Conservation (phyloP, 495 filamentous ascomycete species). For the Aspergillus nidulans region DNA sequence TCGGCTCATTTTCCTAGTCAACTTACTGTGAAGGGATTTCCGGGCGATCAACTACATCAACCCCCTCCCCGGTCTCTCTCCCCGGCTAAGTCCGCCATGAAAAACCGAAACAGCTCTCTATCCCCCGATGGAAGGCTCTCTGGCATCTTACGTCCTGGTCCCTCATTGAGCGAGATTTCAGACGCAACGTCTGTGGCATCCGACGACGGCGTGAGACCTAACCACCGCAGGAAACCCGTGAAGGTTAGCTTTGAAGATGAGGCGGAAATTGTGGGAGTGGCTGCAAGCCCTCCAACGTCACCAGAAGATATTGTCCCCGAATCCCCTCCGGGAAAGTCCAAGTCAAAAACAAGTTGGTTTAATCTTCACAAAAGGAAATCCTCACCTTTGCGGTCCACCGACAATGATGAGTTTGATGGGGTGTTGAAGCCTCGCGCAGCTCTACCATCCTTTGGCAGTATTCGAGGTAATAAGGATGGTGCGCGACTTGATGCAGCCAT, state of each 20-base stretch:
- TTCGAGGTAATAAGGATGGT: slow-evolving; percentile 47
- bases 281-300: slow-evolving; percentile 48
- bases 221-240: slow-evolving; percentile 59
- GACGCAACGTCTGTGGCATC: slow-evolving; percentile 55
- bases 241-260: slow-evolving; percentile 87
- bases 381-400: slow-evolving; percentile 20
- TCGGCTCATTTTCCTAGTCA: slow-evolving; percentile 70
- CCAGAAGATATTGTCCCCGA: slow-evolving; percentile 44
- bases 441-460: slow-evolving; percentile 80
- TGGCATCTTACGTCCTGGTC: slow-evolving; percentile 25
- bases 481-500: slow-evolving; percentile 19
- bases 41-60: slow-evolving; percentile 55
- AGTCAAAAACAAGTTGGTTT: slow-evolving; percentile 51
- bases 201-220: slow-evolving; percentile 51
- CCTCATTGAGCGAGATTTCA: slow-evolving; percentile 53
- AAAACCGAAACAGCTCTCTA: slow-evolving; percentile 53
- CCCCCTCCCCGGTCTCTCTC: slow-evolving; percentile 78
- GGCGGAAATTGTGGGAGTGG: slow-evolving; percentile 56
- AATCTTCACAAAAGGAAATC: slow-evolving; percentile 48
- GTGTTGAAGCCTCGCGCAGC: slow-evolving; percentile 70
- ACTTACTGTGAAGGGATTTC: slow-evolving; percentile 43
- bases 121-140: slow-evolving; percentile 39
- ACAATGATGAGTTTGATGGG: slow-evolving; percentile 56
- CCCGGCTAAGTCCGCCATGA: slow-evolving; percentile 82
- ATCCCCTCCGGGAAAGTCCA: slow-evolving; percentile 45